Conservation (phyloP, 139 green algal species). For the Chlorella sorokiniana region DNA sequence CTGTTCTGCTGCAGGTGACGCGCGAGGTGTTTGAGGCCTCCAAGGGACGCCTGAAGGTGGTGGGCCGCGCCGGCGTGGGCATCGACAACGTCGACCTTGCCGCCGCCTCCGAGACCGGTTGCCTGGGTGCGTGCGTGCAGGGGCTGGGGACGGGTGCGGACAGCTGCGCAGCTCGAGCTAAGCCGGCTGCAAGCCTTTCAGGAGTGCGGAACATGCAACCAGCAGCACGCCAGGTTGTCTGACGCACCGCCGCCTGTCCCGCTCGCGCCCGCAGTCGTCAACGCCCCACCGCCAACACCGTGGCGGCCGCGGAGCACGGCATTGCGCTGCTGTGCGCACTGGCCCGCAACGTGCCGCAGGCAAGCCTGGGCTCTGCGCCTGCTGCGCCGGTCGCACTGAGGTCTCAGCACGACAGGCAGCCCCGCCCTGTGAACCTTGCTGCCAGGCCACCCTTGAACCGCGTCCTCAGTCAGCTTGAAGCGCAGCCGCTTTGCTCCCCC, state of each 20-base stretch:
- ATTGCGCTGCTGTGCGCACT: constrained; percentile 93
- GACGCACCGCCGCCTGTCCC: not conserved
- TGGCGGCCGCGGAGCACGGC: constrained; percentile 95
- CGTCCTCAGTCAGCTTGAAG: too few species aligned
- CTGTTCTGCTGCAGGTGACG: constrained; percentile 64
- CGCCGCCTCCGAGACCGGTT: constrained; percentile 84
- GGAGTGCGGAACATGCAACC: too few species aligned
- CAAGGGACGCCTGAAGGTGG: constrained; percentile 93
- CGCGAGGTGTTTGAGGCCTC: constrained; percentile 90
- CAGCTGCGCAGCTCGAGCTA: not conserved
- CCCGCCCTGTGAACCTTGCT: too few species aligned
- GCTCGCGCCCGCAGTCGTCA: constrained; percentile 75
- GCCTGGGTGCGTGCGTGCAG: constrained; percentile 3
- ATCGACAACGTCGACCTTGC: constrained; percentile 97
- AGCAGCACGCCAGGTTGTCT: not conserved
- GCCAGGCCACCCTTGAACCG: too few species aligned
- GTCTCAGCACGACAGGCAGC: too few species aligned
- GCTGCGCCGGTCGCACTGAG: too few species aligned
- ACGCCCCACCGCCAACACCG: constrained; percentile 98
- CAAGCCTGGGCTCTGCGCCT: not conserved
- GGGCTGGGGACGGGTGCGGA: not conserved
- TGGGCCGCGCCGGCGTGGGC: constrained; percentile 92
- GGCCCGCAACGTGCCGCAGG: constrained; percentile 82
- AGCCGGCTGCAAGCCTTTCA: too few species aligned
- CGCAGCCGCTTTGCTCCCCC: too few species aligned